These are phyloP conservation scores for Tylopilus plumbeoviolaceoides DNA, from an alignment of 768 basidiomycete species.

Conservation along the genomic window DNA sequence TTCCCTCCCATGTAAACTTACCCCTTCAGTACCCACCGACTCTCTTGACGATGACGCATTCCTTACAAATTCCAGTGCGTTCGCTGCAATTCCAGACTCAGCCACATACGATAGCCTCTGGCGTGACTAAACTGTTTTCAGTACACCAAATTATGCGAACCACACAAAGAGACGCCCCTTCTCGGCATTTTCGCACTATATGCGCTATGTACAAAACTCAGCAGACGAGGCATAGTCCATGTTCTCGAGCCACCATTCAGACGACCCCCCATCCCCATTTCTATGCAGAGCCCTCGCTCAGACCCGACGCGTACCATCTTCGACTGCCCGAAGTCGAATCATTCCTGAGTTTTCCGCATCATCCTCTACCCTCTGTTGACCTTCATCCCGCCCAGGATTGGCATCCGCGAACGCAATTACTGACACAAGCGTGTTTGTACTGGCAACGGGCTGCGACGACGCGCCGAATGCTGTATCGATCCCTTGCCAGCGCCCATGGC, in stretches of 20 bases:
- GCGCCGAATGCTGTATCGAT: background rate
- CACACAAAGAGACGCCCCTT: background rate
- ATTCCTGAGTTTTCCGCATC: background rate
- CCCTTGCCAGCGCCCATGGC: background rate
- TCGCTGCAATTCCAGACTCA: too few species aligned
- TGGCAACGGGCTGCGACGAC: background rate
- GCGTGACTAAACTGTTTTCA: too few species aligned
- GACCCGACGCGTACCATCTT: background rate
- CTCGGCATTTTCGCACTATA: background rate
- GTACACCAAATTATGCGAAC: too few species aligned
- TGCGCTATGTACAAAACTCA: background rate
- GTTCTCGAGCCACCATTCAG: too few species aligned
- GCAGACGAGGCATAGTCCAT: background rate
- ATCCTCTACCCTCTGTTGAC: background rate
- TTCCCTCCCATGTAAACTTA: too few species aligned
- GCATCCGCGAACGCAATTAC: background rate
- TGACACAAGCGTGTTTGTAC: background rate
- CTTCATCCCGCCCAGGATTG: background rate
- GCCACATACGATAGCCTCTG: too few species aligned
- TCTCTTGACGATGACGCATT: too few species aligned
- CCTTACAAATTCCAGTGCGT: too few species aligned
- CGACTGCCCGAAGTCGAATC: background rate
- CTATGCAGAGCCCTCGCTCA: background rate
- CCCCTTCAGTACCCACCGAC: too few species aligned
- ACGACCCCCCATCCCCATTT: too few species aligned